Base-by-base conservation (phyloP, 371 early-diverging fungal genomes). In the Coemansia sp. region DNA sequence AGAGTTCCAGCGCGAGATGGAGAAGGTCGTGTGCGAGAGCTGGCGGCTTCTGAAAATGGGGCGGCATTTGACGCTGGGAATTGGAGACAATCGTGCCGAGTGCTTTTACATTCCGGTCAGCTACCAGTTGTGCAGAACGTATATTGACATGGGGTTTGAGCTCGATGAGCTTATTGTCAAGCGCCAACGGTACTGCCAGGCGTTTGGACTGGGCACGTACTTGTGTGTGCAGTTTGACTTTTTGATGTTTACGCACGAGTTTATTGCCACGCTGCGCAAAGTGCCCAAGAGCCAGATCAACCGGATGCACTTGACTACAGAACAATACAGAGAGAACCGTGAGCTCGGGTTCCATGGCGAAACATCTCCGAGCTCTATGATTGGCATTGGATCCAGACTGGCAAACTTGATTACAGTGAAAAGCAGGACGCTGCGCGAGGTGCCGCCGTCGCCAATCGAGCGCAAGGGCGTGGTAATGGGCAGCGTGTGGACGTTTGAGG, bases 171-270 rank as follows among this genome's bases (percentile, higher is more conserved):
- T 92, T 82, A 84, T 95, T 60, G 85, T 94, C 57, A 95, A 95
- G 76, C 85, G 94, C n/a, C 95, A 94, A 72, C 83, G 95, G 2
- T 92, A 93, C 65, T 93, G 93, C 53, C 89, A 89, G 29, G 92
- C 91, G n/a, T 93, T 91, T 76, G 94, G 93, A 0, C 75, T 94
- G 28, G 96, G 96, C 0, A 90, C 91, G 1, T 93, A 89, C 64
- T 81, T 95, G 17, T 94, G 92, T 72, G 91, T 89, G 12, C 90
- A 91, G 67, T 93, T 88, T 66, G 94, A 94, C 63, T 95, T 95
- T 63, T 78, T 95, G 66, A 90, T 93, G 71, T 93, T 95, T 67
- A 94, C 94, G 1, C 96, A 95, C 77, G 96, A 95, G 74, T 95
- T 92, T 55, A 88, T 96, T 65, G 89, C 88, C 3, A 91, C 93